Evolutionary conservation across 768 basidiomycete species (phyloP), one percentile per base, ranked within the genome.

Genomic region (Dictyophora rubrovolvata): DNA sequence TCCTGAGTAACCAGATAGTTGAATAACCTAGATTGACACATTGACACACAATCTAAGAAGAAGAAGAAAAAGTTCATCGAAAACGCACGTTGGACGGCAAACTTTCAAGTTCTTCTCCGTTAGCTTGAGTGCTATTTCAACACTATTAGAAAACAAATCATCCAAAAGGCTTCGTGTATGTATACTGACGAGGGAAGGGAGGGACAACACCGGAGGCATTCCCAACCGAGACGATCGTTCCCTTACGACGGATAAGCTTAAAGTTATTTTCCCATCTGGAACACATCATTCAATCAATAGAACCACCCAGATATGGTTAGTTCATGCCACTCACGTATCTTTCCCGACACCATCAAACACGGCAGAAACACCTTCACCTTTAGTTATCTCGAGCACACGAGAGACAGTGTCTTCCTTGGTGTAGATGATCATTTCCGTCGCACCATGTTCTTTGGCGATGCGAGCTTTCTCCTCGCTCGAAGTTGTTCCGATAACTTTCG

Each of bases 281-380:
- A 33, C 10, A 3, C 8, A 35, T 49, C 18, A 2, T 48, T 14
- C 22, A 46, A 56, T 59, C 54, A 36, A 58, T 16, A 21, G 54
- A 35, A 49, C 17, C 46, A 61, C 62, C 51, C 59, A 49, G 22
- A 60, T 51, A 9, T 16, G 28, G 54, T 48, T 59, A 37, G 11
- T 58, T 21, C 63, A 66, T 17, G 59, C 28, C 1, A 76, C 87
- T 60, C 72, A 94, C 81, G 93, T 97, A 69, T 92, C 89, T 74
- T 89, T 94, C 1, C 95, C 95, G n/a, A 99, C 92, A 28, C 95
- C 95, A 66, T 99, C 95, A 66, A 87, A 95, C 21, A 92, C 80
- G 16, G 83, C 94, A 62, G 95, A 81, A 5, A 93, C 89, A 16
- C 91, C 89, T 63, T 84, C 77, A 7, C 88, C 89, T 47, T 82